Evolutionary conservation across 306 rosid species (phyloP).

Genomic region (Cicer arietinum): DNA sequence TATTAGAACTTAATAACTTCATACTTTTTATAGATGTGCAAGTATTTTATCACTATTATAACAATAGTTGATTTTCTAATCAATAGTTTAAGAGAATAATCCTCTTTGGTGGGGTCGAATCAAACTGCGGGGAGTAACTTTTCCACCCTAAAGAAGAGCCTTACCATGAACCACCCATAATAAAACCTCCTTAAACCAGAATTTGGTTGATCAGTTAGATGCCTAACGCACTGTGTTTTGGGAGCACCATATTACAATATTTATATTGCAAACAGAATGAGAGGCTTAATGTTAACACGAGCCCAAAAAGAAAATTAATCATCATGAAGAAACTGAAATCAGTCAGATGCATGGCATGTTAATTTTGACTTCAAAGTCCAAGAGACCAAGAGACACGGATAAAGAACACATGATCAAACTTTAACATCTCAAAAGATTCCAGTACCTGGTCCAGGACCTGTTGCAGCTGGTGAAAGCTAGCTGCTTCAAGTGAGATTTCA

Average conservation of each 20-base stretch:
- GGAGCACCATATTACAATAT: constrained; percentile 28
- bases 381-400: constrained; percentile 32
- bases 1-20: not conserved
- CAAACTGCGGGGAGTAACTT: constrained; percentile 8
- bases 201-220: constrained; percentile 4
- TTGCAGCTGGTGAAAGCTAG: constrained; percentile 76
- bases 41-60: not conserved
- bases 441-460: constrained; percentile 76
- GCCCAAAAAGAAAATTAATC: constrained; percentile 6
- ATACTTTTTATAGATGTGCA: not conserved
- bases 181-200: constrained; percentile 31
- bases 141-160: not conserved
- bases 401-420: constrained; percentile 17
- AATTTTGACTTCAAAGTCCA: constrained; percentile 31
- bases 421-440: constrained; percentile 18
- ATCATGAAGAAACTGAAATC: constrained; percentile 29
- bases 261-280: constrained; percentile 33
- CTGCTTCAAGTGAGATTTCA: constrained; percentile 63
- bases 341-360: constrained; percentile 26
- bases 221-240: constrained; percentile 8
- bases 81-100: constrained; percentile 1
- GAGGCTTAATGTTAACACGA: constrained; percentile 18
- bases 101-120: not conserved
- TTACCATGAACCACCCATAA: not conserved
- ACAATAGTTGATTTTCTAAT: not conserved